Conservation (phyloP, 345 rosid genomes). For the Noccaea caerulescens region DNA sequence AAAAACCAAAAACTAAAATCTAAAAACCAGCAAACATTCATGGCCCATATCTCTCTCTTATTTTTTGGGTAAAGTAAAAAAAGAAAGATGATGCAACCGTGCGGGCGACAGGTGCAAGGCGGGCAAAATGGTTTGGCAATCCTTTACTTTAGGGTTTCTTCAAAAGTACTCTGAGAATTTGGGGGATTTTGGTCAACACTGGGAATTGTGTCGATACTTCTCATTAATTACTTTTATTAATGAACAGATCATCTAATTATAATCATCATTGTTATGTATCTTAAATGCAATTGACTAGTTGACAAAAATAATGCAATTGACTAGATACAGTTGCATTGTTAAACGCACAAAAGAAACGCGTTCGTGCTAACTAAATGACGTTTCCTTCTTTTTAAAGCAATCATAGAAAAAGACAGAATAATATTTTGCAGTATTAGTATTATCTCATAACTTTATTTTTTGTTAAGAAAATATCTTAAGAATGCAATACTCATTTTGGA, state of each 20-base stretch:
- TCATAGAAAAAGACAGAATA: background rate
- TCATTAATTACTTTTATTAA: slow-evolving; percentile 30
- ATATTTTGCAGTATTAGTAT: background rate
- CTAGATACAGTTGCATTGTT: slow-evolving; percentile 43
- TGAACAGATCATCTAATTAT: slow-evolving; percentile 26
- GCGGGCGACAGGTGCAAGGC: slow-evolving; percentile 39
- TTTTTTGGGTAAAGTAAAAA: background rate
- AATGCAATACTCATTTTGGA: background rate
- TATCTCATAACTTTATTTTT: too few species aligned
- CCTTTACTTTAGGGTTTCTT: slow-evolving; percentile 43
- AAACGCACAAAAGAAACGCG: slow-evolving; percentile 30
- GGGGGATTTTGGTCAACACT: slow-evolving; percentile 55
- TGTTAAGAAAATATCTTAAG: background rate
- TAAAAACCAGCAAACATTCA: too few species aligned
- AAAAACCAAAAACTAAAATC: too few species aligned
- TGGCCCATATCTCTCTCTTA: background rate
- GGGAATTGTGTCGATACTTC: slow-evolving; percentile 53
- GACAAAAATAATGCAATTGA: slow-evolving; percentile 43
- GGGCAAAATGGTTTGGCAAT: slow-evolving; percentile 7
- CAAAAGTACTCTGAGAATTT: slow-evolving; percentile 42
- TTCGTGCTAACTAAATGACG: slow-evolving; percentile 12
- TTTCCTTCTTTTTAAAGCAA: slow-evolving; percentile 36
- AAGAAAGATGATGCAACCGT: slow-evolving; percentile 31
- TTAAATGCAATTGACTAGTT: slow-evolving; percentile 43
- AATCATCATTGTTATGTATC: slow-evolving; percentile 36